These are phyloP conservation scores for Mycocalia duriaeana DNA, from an alignment of 1,284 basidiomycete species.

Conservation along the genomic window DNA sequence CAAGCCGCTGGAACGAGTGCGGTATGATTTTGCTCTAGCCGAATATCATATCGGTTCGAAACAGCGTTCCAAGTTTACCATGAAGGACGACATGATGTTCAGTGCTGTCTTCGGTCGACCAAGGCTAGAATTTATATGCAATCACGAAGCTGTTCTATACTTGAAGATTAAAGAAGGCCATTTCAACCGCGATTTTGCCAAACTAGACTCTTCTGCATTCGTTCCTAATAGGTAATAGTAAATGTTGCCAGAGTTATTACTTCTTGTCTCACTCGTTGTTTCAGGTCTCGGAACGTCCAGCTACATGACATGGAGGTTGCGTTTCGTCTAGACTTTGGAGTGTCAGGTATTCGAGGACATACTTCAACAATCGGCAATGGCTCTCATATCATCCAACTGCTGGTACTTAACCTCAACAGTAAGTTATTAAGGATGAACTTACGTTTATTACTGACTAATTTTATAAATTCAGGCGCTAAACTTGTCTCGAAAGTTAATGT, in stretches of 20 bases:
- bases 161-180: constrained; percentile 11
- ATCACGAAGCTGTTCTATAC: constrained; percentile 13
- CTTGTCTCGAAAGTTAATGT: constrained; percentile 4
- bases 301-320: constrained; percentile 10
- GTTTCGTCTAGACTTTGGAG: constrained; percentile 12
- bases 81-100: constrained; percentile 11
- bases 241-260: background rate
- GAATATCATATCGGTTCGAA: constrained; percentile 10
- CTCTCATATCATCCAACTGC: constrained; percentile 9
- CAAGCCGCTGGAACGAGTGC: constrained; percentile 5
- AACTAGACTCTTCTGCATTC: constrained; percentile 5
- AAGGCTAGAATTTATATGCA: constrained; percentile 14
- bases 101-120: constrained; percentile 10
- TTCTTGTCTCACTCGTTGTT: background rate
- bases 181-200: constrained; percentile 9
- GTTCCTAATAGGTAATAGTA: constrained; percentile 6
- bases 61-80: constrained; percentile 1
- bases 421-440: background rate
- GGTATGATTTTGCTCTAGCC: constrained; percentile 11
- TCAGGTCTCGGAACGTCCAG: constrained; percentile 5
- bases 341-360: constrained; percentile 9
- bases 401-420: constrained; percentile 12
- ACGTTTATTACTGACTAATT: background rate
- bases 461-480: constrained; percentile 5
- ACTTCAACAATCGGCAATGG: constrained; percentile 11